phyloP scores from a whole-genome alignment of 257 asterid genomes.

The Nicotiana obtusifolia region DNA sequence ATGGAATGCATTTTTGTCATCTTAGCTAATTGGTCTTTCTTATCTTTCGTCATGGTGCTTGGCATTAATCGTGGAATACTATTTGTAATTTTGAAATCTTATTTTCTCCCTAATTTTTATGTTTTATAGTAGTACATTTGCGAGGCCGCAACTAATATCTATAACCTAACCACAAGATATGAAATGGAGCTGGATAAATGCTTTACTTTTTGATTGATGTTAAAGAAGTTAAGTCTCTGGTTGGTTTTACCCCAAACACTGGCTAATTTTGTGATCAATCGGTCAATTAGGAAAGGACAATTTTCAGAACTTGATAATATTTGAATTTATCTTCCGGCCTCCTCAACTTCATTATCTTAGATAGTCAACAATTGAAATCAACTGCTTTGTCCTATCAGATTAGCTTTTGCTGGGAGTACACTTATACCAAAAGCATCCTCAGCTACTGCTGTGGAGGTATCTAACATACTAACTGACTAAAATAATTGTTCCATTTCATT shows the following conservation, averaged over 20 bases:
- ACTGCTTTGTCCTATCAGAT: constrained; percentile 38
- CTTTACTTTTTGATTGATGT: background rate
- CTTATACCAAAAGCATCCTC: constrained; percentile 48
- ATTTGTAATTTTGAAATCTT: constrained; percentile 6
- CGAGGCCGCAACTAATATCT: background rate
- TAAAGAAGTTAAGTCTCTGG: background rate
- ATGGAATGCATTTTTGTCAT: background rate
- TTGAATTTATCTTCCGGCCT: background rate
- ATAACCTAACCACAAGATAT: background rate
- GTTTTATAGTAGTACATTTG: background rate
- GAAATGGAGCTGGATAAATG: background rate
- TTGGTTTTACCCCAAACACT: background rate
- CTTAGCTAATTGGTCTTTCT: constrained; percentile 4
- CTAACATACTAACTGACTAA: constrained; percentile 4
- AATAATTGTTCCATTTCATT: background rate
- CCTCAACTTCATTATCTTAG: background rate
- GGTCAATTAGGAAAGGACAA: background rate
- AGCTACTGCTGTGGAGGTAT: constrained; percentile 66
- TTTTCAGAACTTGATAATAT: background rate
- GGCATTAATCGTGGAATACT: background rate
- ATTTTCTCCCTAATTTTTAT: background rate
- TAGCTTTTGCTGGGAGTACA: constrained; percentile 35
- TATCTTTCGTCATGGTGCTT: no score
- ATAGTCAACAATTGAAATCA: background rate
- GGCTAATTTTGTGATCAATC: background rate